Conservation (phyloP, 306 rosid genomes). For the Quercus engelmannii region DNA sequence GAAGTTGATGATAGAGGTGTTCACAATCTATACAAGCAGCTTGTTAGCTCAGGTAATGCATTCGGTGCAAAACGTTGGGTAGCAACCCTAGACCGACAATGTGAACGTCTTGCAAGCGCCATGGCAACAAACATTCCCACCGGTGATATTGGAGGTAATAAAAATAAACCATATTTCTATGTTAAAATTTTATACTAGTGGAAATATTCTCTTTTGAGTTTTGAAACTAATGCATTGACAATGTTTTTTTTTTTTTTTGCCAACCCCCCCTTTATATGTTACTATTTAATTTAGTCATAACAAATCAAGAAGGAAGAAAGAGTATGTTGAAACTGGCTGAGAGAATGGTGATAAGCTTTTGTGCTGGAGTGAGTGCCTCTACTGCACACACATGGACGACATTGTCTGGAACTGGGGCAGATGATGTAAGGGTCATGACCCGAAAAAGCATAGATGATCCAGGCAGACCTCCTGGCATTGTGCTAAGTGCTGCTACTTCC, state of each 20-base stretch:
- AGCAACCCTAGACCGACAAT: conserved; percentile 83
- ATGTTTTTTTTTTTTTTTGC: not conserved
- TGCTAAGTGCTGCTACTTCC: conserved; percentile 93
- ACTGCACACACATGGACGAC: conserved; percentile 97
- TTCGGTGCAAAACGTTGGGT: conserved; percentile 98
- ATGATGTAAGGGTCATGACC: conserved; percentile 95
- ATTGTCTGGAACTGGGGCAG: conserved; percentile 83
- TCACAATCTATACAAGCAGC: conserved; percentile 80
- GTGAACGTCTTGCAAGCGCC: conserved; percentile 91
- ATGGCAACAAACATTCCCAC: conserved; percentile 86
- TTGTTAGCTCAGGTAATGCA: conserved; percentile 80
- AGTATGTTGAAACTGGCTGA: conserved; percentile 95
- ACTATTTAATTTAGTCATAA: conserved; percentile 46
- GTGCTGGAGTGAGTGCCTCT: conserved; percentile 95
- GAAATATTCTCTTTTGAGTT: not conserved
- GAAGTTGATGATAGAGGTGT: conserved; percentile 95
- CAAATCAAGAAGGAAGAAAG: conserved; percentile 93
- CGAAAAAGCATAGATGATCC: conserved; percentile 94
- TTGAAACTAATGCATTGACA: not conserved
- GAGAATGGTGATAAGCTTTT: conserved; percentile 95
- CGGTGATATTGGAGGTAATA: conserved; percentile 78
- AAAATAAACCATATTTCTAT: not conserved
- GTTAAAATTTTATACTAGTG: not conserved
- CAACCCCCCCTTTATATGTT: not conserved
- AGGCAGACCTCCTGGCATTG: conserved; percentile 92